phyloP scores from a whole-genome alignment of 2,329 filamentous ascomycete genomes.

The Phialophora chinensis region DNA sequence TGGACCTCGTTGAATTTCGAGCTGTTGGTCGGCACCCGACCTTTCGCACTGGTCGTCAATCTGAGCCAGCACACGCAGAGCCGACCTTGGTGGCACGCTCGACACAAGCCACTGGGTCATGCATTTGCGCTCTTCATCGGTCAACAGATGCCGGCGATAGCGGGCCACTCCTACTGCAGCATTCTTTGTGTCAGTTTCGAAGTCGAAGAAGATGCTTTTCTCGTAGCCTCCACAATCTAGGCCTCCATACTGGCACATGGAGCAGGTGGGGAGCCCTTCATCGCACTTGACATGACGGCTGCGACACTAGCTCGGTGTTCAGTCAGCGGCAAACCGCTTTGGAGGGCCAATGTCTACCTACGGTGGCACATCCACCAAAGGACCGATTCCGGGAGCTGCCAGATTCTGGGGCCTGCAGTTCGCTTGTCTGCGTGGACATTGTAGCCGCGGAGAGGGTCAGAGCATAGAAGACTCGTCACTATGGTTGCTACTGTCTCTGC shows the following conservation, averaged over 20 bases:
- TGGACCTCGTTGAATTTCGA: conserved; percentile 20
- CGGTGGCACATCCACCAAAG: too few species aligned
- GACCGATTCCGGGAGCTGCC: too few species aligned
- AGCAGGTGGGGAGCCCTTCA: conserved; percentile 50
- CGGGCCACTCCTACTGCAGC: conserved; percentile 27
- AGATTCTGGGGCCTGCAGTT: too few species aligned
- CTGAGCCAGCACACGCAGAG: conserved; percentile 33
- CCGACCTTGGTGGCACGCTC: conserved; percentile 42
- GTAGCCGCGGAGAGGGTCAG: too few species aligned
- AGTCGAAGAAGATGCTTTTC: conserved; percentile 48
- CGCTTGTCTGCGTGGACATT: too few species aligned
- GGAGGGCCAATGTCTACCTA: too few species aligned
- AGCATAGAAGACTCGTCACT: too few species aligned
- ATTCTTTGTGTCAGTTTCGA: conserved; percentile 35
- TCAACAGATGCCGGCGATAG: conserved; percentile 54
- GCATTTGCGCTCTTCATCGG: conserved; percentile 44
- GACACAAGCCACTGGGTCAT: conserved; percentile 48
- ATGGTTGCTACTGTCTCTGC: too few species aligned
- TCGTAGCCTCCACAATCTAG: conserved; percentile 51
- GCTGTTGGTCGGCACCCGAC: conserved; percentile 13
- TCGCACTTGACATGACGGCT: conserved; percentile 55
- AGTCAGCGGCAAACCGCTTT: too few species aligned
- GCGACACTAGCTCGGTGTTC: conserved; percentile 42
- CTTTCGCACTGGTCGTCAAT: conserved; percentile 43
- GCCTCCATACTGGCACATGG: conserved; percentile 46